A percentile compares a stretch with the other conserved stretches of the same genome.
Evolutionary conservation across 345 rosid species (phyloP).

Genomic region (Syzygium jambos): DNA sequence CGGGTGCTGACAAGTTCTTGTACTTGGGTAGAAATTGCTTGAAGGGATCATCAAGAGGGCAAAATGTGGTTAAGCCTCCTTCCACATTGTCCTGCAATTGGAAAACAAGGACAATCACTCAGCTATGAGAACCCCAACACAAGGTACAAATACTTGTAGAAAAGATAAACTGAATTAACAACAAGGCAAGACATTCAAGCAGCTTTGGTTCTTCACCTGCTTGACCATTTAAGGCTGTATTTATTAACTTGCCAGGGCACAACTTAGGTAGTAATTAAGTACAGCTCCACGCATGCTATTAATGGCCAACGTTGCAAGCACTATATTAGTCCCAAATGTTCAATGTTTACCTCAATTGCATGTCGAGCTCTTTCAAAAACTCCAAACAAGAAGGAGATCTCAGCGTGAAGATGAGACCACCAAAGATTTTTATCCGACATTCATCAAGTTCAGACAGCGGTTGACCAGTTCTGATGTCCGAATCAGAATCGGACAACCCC

Average conservation of each 20-base stretch:
- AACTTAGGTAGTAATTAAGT: not conserved
- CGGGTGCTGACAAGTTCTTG: slow-evolving; percentile 78
- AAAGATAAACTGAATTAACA: not conserved
- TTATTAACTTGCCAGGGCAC: not conserved
- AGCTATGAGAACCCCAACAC: not conserved
- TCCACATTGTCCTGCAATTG: slow-evolving; percentile 51
- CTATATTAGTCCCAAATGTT: not conserved
- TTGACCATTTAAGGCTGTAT: not conserved
- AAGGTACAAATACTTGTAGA: not conserved
- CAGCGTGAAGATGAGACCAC: not conserved
- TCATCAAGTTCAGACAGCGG: not conserved
- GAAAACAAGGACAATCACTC: not conserved
- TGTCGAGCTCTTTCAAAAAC: not conserved
- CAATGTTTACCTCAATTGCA: not conserved
- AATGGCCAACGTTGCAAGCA: not conserved
- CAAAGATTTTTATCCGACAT: not conserved
- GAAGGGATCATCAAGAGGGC: slow-evolving; percentile 89
- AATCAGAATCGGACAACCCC: not conserved
- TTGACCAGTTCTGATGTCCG: not conserved
- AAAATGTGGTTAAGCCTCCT: slow-evolving; percentile 94
- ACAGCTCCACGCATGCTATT: not conserved
- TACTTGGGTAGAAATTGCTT: slow-evolving; percentile 78
- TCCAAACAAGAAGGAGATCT: not conserved
- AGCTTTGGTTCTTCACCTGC: not conserved
- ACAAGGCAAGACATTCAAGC: not conserved